These are phyloP conservation scores for Didymella exigua DNA, from an alignment of 2,329 filamentous ascomycete genomes.

Conservation along the genomic window DNA sequence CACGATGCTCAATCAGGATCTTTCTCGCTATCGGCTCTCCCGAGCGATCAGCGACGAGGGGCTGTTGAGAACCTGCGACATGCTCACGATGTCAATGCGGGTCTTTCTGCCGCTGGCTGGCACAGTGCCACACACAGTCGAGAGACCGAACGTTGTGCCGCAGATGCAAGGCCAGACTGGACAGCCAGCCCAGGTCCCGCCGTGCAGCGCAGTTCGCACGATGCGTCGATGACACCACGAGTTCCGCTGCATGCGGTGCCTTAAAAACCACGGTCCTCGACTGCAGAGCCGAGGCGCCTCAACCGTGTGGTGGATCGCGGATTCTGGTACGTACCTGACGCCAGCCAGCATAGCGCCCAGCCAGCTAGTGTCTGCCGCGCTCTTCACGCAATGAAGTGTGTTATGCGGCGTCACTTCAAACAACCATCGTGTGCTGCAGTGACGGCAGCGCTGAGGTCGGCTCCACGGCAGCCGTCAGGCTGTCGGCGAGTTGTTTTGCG, in stretches of 20 bases:
- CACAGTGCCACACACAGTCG: background rate
- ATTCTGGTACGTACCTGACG: conserved; percentile 21
- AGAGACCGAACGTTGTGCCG: background rate
- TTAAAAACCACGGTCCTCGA: background rate
- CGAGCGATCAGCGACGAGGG: conserved; percentile 43
- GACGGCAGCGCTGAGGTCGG: conserved; percentile 1
- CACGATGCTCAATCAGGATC: conserved; percentile 36
- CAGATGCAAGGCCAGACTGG: background rate
- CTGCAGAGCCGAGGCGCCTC: conserved; percentile 7
- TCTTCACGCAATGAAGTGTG: conserved; percentile 32
- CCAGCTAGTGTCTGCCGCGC: conserved; percentile 14
- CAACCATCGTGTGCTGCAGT: conserved; percentile 18
- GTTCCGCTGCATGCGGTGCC: conserved; percentile 9
- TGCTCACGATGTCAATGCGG: conserved; percentile 34
- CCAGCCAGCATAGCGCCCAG: conserved; percentile 16
- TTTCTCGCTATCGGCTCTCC: conserved; percentile 35
- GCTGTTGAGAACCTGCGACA: conserved; percentile 26
- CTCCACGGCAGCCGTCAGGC: conserved; percentile 17
- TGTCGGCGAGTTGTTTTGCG: conserved; percentile 26
- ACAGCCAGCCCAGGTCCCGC: conserved; percentile 1
- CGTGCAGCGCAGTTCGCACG: conserved; percentile 3
- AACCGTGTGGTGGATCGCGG: conserved; percentile 3
- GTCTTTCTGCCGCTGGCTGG: conserved; percentile 14
- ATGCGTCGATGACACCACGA: conserved; percentile 8
- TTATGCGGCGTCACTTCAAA: conserved; percentile 37